Evolutionary conservation across 768 basidiomycete species (phyloP).

Genomic region (Lactarius sp.): DNA sequence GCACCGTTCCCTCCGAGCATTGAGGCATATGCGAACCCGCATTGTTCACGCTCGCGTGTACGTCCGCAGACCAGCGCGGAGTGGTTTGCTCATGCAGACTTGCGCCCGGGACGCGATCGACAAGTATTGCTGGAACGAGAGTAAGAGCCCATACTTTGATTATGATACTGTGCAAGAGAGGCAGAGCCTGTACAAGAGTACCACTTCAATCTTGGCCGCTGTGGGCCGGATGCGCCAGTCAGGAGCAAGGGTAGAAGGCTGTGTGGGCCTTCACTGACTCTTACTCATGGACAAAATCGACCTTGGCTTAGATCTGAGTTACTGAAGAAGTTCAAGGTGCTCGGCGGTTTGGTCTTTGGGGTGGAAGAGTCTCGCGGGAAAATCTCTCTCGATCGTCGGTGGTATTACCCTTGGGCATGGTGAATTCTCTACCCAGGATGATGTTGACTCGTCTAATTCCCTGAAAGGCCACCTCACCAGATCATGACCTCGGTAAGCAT

Average conservation of each 20-base stretch:
- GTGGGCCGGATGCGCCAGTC: constrained; percentile 97
- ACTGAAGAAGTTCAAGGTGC: constrained; percentile 91
- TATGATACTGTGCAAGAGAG: constrained; percentile 25
- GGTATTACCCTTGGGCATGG: constrained; percentile 72
- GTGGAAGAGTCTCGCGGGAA: constrained; percentile 93
- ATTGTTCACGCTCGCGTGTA: constrained; percentile 26
- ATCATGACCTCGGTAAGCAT: too few species aligned
- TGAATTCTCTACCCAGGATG: constrained; percentile 29
- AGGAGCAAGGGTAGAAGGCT: constrained; percentile 89
- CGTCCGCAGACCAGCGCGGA: constrained; percentile 42
- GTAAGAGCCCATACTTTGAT: too few species aligned
- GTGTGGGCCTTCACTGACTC: constrained; percentile 54
- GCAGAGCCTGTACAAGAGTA: constrained; percentile 75
- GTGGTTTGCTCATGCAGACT: constrained; percentile 89
- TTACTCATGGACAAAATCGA: not conserved
- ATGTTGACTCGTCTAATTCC: constrained; percentile 1
- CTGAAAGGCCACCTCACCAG: too few species aligned
- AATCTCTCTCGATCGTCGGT: constrained; percentile 44
- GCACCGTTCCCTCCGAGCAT: constrained; percentile 86
- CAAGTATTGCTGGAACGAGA: constrained; percentile 27
- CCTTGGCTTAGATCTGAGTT: constrained; percentile 59
- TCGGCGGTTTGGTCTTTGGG: constrained; percentile 92
- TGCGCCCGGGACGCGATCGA: constrained; percentile 80
- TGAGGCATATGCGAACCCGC: constrained; percentile 35
- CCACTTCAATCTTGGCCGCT: constrained; percentile 95